Percentiles rank a stretch among this genome's conserved stretches.
Conservation (phyloP, 2,329 filamentous ascomycete genomes). For the Claviceps cyperi region DNA sequence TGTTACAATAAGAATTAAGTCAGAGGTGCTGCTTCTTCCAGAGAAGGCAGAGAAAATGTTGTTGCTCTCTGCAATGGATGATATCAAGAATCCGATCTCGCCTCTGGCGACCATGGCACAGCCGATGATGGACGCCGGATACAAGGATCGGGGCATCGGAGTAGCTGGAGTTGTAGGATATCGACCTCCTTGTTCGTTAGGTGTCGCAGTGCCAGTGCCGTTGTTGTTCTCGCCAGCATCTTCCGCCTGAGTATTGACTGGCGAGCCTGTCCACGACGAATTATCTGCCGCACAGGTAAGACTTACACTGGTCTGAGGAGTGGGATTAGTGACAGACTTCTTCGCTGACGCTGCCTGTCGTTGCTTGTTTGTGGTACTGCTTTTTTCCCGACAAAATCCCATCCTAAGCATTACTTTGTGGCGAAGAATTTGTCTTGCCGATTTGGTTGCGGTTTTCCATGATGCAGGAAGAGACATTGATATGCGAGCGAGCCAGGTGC, state of each 20-base stretch:
- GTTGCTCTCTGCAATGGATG: conserved; percentile 46
- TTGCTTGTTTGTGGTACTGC: background rate
- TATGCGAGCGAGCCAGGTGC: conserved; percentile 36
- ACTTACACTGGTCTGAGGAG: background rate
- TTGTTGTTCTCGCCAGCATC: background rate
- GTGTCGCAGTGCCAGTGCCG: background rate
- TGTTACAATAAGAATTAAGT: conserved; percentile 36
- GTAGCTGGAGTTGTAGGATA: conserved; percentile 8
- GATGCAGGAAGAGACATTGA: background rate
- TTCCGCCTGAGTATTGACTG: background rate
- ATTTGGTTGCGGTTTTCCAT: background rate
- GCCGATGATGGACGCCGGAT: conserved; percentile 52
- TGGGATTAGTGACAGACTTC: background rate
- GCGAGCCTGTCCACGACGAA: background rate
- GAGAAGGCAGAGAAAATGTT: conserved; percentile 21
- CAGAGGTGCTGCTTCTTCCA: conserved; percentile 12
- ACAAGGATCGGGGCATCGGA: conserved; percentile 44
- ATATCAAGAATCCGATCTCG: conserved; percentile 67
- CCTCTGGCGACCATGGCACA: conserved; percentile 61
- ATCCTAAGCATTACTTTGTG: background rate
- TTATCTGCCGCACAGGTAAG: background rate
- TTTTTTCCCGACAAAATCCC: background rate
- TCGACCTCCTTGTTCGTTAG: background rate
- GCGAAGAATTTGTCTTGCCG: background rate
- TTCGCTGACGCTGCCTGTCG: background rate